Evolutionary conservation across 2,329 filamentous ascomycete species (phyloP).

Genomic region (Hirsutella thompsonii): DNA sequence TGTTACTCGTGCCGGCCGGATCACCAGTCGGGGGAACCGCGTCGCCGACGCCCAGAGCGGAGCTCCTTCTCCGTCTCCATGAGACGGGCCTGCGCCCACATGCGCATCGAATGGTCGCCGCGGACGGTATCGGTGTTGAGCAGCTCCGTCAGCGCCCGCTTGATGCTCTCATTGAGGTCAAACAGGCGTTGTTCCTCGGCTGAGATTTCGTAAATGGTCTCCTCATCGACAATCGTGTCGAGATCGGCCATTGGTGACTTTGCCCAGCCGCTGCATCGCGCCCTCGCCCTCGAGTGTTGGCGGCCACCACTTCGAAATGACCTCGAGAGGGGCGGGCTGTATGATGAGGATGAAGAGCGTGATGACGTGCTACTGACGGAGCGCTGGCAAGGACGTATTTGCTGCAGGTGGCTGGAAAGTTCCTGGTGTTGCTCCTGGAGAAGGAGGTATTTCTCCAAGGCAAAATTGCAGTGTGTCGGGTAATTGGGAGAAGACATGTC

Average conservation of each 20-base stretch:
- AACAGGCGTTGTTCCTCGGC: slow-evolving; percentile 40
- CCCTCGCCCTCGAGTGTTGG: slow-evolving; percentile 12
- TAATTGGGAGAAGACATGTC: slow-evolving; percentile 15
- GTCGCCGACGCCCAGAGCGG: slow-evolving; percentile 36
- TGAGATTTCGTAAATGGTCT: slow-evolving; percentile 34
- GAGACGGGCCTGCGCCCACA: slow-evolving; percentile 44
- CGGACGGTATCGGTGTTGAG: slow-evolving; percentile 46
- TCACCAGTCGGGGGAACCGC: slow-evolving; percentile 20
- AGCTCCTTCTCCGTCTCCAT: slow-evolving; percentile 50
- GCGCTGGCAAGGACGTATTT: slow-evolving; percentile 29
- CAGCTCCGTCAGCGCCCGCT: slow-evolving; percentile 46
- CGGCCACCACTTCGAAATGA: slow-evolving; percentile 14
- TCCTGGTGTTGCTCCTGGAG: slow-evolving; percentile 42
- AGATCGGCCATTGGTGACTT: slow-evolving; percentile 14
- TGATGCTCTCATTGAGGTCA: slow-evolving; percentile 47
- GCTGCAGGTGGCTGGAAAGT: slow-evolving; percentile 36
- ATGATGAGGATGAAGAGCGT: slow-evolving; percentile 41
- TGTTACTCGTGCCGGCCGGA: neutral
- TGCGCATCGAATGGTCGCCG: slow-evolving; percentile 35
- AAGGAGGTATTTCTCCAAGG: slow-evolving; percentile 40
- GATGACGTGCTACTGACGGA: slow-evolving; percentile 20
- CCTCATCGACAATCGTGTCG: slow-evolving; percentile 32
- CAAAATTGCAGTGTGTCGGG: slow-evolving; percentile 27
- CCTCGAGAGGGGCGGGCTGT: slow-evolving; percentile 21
- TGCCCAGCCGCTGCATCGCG: slow-evolving; percentile 21